Evolutionary conservation across 2,329 filamentous ascomycete species (phyloP).

Genomic region (Trichoderma breve): DNA sequence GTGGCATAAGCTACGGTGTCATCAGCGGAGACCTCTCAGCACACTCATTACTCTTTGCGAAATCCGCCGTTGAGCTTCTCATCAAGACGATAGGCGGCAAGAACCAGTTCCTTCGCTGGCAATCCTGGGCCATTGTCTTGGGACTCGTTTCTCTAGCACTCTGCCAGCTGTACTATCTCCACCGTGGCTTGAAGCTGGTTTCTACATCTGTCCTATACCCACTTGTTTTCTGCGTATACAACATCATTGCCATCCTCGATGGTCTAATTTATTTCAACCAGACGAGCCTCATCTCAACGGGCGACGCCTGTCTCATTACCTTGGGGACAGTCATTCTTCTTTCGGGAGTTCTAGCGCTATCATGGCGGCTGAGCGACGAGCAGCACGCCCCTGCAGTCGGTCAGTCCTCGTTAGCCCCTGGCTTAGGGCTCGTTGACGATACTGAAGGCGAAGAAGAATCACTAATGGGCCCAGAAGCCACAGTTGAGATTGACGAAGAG

Average conservation of each 20-base stretch:
- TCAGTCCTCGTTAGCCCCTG: slow-evolving; percentile 73
- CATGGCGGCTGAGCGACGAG: slow-evolving; percentile 86
- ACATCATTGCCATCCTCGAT: slow-evolving; percentile 96
- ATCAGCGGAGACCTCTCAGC: slow-evolving; percentile 92
- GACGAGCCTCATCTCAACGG: slow-evolving; percentile 69
- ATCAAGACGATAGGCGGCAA: slow-evolving; percentile 80
- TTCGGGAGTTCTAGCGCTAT: slow-evolving; percentile 83
- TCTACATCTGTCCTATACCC: slow-evolving; percentile 96
- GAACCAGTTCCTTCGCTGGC: slow-evolving; percentile 94
- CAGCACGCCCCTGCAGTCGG: slow-evolving; percentile 59
- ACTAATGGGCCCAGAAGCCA: slow-evolving; percentile 48
- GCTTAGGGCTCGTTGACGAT: slow-evolving; percentile 76
- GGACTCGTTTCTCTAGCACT: slow-evolving; percentile 79
- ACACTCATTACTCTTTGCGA: slow-evolving; percentile 88
- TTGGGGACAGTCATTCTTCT: slow-evolving; percentile 84
- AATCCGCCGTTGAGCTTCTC: slow-evolving; percentile 92
- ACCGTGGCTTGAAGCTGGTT: slow-evolving; percentile 88
- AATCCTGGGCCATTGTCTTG: slow-evolving; percentile 88
- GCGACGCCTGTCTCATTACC: slow-evolving; percentile 78
- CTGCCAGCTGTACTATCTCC: slow-evolving; percentile 90
- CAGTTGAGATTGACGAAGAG: slow-evolving; percentile 42
- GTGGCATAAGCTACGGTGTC: slow-evolving; percentile 83
- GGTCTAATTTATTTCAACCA: slow-evolving; percentile 96
- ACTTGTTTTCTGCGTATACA: slow-evolving; percentile 97
- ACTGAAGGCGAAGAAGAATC: slow-evolving; percentile 60